Evolutionary conservation across 768 basidiomycete species (phyloP), one percentile per base, ranked within the genome.

Genomic region (Cystofilobasidium ferigula): DNA sequence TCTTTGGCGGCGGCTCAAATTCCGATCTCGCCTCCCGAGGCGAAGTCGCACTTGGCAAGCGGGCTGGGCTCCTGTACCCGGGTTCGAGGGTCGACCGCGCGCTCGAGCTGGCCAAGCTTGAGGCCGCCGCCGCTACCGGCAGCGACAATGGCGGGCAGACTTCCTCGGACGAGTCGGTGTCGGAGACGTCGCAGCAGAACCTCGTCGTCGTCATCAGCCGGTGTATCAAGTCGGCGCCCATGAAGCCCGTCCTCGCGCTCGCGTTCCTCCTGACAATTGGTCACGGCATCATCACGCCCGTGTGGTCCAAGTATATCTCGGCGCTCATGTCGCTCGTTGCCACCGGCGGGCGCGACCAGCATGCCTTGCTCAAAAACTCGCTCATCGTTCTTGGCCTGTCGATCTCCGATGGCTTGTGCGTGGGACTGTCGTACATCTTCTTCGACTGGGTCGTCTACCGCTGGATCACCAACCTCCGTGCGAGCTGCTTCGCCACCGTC

Each of bases 241-340:
- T 81, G 73, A 95, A 93, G 72, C 79, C 80, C 5, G 69, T 88
- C 48, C 75, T 95, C 67, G 71, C 84, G 73, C 34, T 88, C 61
- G 92, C 92, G 22, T 78, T 94, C 30, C 2, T 84, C 64, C 72
- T 82, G n/a, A 85, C 86, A 64, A 69, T 90, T 47, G 75, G 82
- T 61, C 86, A 84, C 70, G 94, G 95, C 26, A 82, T 87, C 3
- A 84, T 87, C 79, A 95, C 91, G 0, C 94, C 95, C 3, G 66
- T 97, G 53, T 99, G 97, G 80, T 92, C 94, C 1, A 89, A 81
- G 79, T 81, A 92, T 69, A 84, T 95, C 71, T 88, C 90, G 12
- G 81, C 81, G 10, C 82, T 98, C 18, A 81, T 94, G 71, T 51
- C 73, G 10, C 69, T 86, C 0, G 79, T 78, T 57, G 76, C 76